Evolutionary conservation across 177 flowering plant genomes (phyloP).

Genomic region (Vitis hybrid): DNA sequence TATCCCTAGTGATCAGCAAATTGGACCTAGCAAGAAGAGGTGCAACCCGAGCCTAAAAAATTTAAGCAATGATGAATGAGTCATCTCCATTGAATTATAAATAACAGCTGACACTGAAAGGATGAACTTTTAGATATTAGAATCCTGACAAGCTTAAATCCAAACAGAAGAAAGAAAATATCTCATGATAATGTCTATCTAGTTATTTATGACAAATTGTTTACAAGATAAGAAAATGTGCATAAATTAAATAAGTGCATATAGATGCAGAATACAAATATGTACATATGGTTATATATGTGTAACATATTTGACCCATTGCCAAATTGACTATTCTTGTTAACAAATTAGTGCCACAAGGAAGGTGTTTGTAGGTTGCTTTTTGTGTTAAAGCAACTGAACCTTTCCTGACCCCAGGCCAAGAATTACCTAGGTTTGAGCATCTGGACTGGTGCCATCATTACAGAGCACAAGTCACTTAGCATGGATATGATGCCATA

Average conservation of each 20-base stretch:
- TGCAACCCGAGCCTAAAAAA: slow-evolving; percentile 59
- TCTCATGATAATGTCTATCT: not conserved
- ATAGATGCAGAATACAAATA: no score
- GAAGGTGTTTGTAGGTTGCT: no score
- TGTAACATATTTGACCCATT: no score
- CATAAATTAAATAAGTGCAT: not conserved
- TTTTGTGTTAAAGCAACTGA: no score
- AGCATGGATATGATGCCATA: no score
- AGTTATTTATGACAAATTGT: not conserved
- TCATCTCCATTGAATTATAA: not conserved
- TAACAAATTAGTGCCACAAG: no score
- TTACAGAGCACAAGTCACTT: no score
- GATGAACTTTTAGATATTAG: not conserved
- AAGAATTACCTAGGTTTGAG: no score
- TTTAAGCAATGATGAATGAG: slow-evolving; percentile 7
- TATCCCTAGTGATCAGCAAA: slow-evolving; percentile 85
- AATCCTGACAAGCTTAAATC: not conserved
- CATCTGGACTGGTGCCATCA: no score
- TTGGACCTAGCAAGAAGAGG: slow-evolving; percentile 94
- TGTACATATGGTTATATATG: no score
- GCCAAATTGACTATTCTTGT: no score
- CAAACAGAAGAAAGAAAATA: not conserved
- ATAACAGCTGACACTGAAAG: not conserved
- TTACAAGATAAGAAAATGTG: not conserved
- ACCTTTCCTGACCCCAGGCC: no score